phyloP scores from a whole-genome alignment of 352 stramenopile species.

The Phytopythium vexans region DNA sequence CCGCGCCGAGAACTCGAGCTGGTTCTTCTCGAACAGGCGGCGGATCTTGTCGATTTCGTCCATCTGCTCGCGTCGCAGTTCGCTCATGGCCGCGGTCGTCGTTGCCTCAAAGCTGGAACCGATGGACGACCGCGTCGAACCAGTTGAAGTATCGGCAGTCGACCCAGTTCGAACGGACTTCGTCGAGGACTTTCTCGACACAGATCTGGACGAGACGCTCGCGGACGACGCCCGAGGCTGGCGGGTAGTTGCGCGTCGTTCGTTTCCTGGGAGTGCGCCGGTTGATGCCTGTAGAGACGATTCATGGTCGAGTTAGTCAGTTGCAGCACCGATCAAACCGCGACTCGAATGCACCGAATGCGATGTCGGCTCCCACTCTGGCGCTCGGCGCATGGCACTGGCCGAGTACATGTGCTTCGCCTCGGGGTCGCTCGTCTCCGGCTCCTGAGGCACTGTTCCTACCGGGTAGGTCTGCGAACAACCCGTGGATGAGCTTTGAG shows the following conservation, averaged over 20 bases:
- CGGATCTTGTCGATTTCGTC: constrained; percentile 68
- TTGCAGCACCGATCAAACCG: not conserved
- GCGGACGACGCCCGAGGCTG: constrained; percentile 1
- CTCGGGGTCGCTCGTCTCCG: constrained; percentile 47
- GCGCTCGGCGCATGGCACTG: constrained; percentile 17
- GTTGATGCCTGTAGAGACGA: too few species aligned
- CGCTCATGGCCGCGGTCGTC: constrained; percentile 33
- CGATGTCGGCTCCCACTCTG: not conserved
- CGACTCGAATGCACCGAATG: not conserved
- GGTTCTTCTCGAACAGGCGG: constrained; percentile 47
- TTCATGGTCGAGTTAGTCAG: too few species aligned
- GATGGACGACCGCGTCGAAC: not conserved
- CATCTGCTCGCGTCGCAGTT: constrained; percentile 49
- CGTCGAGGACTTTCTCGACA: constrained; percentile 1
- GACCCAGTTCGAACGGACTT: constrained; percentile 3
- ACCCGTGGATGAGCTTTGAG: not conserved
- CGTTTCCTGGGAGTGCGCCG: too few species aligned
- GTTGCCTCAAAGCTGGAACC: not conserved
- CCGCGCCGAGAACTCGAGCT: constrained; percentile 32
- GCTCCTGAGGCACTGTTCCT: constrained; percentile 41
- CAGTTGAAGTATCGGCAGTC: not conserved
- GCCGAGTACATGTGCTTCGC: constrained; percentile 48
- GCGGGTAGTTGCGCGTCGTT: not conserved
- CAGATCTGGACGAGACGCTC: not conserved
- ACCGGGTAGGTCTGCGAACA: constrained; percentile 30